Conservation (phyloP, 495 filamentous ascomycete species). For the Penicillium maclennaniae region DNA sequence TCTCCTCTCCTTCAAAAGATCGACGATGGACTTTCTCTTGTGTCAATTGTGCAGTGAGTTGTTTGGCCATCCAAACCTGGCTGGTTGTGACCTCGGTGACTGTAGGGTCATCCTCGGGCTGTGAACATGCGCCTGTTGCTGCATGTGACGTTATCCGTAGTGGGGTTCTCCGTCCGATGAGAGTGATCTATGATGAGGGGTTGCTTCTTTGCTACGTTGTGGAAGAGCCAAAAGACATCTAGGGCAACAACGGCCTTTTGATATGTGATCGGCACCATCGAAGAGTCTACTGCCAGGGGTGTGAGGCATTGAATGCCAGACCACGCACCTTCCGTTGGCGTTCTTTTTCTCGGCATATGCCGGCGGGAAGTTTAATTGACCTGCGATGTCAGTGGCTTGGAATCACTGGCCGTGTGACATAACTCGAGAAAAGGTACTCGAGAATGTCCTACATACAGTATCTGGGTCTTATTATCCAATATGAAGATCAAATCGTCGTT, state of each 20-base stretch:
- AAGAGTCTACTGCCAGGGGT: neutral
- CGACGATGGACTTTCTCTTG: neutral
- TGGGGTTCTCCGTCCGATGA: conserved; percentile 2
- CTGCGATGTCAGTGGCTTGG: neutral
- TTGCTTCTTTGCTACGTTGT: neutral
- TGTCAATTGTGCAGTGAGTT: neutral
- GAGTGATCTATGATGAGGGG: neutral
- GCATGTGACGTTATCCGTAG: conserved; percentile 10
- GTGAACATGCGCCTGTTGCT: neutral
- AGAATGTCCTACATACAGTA: neutral
- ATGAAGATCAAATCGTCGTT: neutral
- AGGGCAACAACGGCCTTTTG: neutral
- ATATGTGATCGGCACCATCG: neutral
- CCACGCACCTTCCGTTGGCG: neutral
- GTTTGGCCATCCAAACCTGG: neutral
- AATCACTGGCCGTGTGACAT: neutral
- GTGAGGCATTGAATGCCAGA: neutral
- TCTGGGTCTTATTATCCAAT: neutral
- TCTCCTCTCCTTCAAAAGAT: neutral
- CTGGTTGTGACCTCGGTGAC: conserved; percentile 1
- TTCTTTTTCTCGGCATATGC: neutral
- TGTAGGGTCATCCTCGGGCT: conserved; percentile 2
- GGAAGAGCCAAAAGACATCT: neutral
- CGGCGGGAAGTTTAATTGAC: neutral
- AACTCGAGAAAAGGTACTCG: neutral